Evolutionary conservation across 805 yeast species (phyloP), one percentile per base, ranked within the genome.

Genomic region (Kodamaea neixiangensis): DNA sequence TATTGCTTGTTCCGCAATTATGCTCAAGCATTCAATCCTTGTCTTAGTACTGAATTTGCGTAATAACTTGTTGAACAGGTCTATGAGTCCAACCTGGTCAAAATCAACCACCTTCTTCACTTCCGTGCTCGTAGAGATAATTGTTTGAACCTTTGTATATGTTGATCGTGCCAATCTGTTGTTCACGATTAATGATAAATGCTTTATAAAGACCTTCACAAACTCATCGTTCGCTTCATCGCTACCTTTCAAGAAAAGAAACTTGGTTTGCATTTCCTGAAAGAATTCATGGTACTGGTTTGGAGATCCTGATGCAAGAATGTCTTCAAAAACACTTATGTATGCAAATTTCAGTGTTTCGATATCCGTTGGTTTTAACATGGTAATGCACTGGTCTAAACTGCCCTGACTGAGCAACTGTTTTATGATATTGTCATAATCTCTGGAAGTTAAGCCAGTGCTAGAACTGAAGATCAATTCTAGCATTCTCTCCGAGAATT

Each of bases 401-500:
- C 69, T 61, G 31, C 57, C 54, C 15, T 65, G 64, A 4, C 52
- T 47, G 1, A 74, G 59, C 29, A 69, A 55, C 47, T 64, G 67
- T 10, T 47, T 44, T 18, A 67, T 54, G 18, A 73, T 62, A 20
- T 55, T 52, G 31, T 64, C 54, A 42, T 71, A 63, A 20, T 73
- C 77, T 2, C 46, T 37, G 5, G 57, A 20, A 15, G 56, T 53
- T 5, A 70, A 46, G 1, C 73, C 74, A 15, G 58, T 58, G 40
- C 57, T 55, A 5, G 72, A 59, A 10, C 62, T 58, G 48, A 67
- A 57, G 7, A 74, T 69, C 7, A 65, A 55, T 50, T 60, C 63
- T 15, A 68, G 56, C 21, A 71, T 55, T 47, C 57, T 61, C 38
- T 68, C 68, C 0, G 74, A 64, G 4, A 65, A 70, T 2, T 48